These are phyloP conservation scores for Dictyostelium firmibasis DNA, from an alignment of 78 protist species.

Conservation along the genomic window DNA sequence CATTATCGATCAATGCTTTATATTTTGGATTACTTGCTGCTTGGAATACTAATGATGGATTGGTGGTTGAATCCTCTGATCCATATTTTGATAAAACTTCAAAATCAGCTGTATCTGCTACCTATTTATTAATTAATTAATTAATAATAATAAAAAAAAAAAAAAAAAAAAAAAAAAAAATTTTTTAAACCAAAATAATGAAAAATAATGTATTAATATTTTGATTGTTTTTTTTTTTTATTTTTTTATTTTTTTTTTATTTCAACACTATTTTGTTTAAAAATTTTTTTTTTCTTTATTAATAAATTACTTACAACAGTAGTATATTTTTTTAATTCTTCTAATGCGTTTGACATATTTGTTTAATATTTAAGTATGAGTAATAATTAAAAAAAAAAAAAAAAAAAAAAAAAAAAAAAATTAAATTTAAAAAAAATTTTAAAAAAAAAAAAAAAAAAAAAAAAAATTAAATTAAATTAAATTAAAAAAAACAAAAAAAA, in stretches of 20 bases:
- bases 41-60: conserved; percentile 94
- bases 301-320: conserved; percentile 7
- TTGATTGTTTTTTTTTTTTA: conserved; percentile 1
- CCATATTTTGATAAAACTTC: conserved; percentile 82
- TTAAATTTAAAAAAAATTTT: not conserved
- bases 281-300: not conserved
- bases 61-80: conserved; percentile 97
- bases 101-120: conserved; percentile 97
- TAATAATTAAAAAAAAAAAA: not conserved
- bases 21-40: conserved; percentile 90
- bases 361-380: not conserved
- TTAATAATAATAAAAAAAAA: no score
- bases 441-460: not conserved
- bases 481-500: not conserved
- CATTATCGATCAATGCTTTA: conserved; percentile 87
- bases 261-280: conserved; percentile 87
- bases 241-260: conserved; percentile 81
- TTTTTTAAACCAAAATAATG: no score
- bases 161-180: conserved; percentile 94
- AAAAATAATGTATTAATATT: no score
- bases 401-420: not conserved
- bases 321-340: conserved; percentile 52
- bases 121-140: no score
- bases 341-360: conserved; percentile 68
- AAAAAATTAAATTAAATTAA: not conserved